Evolutionary conservation across 2,329 filamentous ascomycete species (phyloP).

Genomic region (Pyrenophora graminea): DNA sequence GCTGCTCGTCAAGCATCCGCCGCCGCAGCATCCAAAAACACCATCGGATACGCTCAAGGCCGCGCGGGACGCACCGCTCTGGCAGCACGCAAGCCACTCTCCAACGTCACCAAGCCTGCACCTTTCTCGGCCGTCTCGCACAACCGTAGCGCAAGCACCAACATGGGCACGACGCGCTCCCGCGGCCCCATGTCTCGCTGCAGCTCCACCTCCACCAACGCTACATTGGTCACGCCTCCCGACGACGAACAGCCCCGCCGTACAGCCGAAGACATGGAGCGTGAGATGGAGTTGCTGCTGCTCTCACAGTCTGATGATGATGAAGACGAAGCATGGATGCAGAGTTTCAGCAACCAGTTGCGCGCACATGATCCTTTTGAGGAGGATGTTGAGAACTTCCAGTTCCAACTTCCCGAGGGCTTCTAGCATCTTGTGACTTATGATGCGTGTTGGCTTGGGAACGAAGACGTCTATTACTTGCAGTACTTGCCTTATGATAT

Average conservation of each 20-base stretch:
- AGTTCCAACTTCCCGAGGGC: conserved; percentile 39
- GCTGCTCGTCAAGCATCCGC: conserved; percentile 64
- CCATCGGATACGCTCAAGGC: conserved; percentile 83
- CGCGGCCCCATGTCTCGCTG: conserved; percentile 38
- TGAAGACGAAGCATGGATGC: conserved; percentile 39
- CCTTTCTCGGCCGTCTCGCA: conserved; percentile 31
- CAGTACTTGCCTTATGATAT: too few species aligned
- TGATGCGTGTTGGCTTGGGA: neutral
- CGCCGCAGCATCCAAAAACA: conserved; percentile 73
- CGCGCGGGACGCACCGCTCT: conserved; percentile 58
- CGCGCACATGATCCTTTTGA: conserved; percentile 29
- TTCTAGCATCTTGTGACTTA: conserved; percentile 19
- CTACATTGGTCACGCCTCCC: conserved; percentile 32
- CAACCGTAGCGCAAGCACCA: conserved; percentile 19
- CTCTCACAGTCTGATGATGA: conserved; percentile 36
- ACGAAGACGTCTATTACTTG: too few species aligned
- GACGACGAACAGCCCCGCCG: conserved; percentile 28
- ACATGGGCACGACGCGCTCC: conserved; percentile 15
- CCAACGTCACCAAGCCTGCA: conserved; percentile 41
- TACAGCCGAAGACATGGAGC: conserved; percentile 42
- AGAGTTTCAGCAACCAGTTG: conserved; percentile 35
- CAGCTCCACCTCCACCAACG: conserved; percentile 39
- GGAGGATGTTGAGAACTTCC: conserved; percentile 38
- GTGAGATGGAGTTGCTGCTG: conserved; percentile 37
- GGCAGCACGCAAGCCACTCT: conserved; percentile 42